Conservation (phyloP, 2,329 filamentous ascomycete species). For the Xylaria polymorpha region DNA sequence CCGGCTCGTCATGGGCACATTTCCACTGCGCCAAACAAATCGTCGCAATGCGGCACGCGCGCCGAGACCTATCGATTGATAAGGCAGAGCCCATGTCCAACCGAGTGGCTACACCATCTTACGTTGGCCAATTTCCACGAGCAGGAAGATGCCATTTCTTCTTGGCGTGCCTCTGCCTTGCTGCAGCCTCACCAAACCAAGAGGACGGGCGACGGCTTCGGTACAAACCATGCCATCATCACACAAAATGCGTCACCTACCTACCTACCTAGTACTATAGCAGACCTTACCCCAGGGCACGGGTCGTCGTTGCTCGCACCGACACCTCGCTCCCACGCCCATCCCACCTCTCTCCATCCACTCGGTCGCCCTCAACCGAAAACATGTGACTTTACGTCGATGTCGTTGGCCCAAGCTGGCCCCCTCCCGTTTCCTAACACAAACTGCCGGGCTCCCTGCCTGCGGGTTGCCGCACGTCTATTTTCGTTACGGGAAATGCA, state of each 20-base stretch:
- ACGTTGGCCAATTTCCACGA: slow-evolving; percentile 39
- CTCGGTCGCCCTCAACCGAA: slow-evolving; percentile 26
- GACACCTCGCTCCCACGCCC: slow-evolving; percentile 4
- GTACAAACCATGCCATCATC: slow-evolving; percentile 21
- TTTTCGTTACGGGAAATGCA: slow-evolving; percentile 31
- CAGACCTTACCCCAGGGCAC: not conserved
- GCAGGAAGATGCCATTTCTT: slow-evolving; percentile 31
- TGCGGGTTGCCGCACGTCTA: slow-evolving; percentile 31
- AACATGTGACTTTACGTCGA: slow-evolving; percentile 39
- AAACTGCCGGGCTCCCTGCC: slow-evolving; percentile 28
- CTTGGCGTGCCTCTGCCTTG: slow-evolving; percentile 40
- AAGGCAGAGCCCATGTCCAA: slow-evolving; percentile 23
- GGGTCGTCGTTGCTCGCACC: not conserved
- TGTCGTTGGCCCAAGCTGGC: slow-evolving; percentile 34
- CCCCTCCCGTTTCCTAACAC: slow-evolving; percentile 20
- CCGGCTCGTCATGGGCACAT: slow-evolving; percentile 6
- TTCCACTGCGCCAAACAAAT: slow-evolving; percentile 35
- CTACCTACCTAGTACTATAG: too few species aligned
- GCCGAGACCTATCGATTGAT: slow-evolving; percentile 27
- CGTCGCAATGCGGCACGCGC: slow-evolving; percentile 31
- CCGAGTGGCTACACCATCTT: slow-evolving; percentile 7
- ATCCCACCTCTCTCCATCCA: slow-evolving; percentile 26
- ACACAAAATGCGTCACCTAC: slow-evolving; percentile 20
- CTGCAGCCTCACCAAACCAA: slow-evolving; percentile 46
- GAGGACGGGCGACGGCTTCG: not conserved